Percentiles rank a stretch among this genome's conserved stretches.
Conservation (phyloP, 1,284 basidiomycete species). For the Gymnopus androsaceus region DNA sequence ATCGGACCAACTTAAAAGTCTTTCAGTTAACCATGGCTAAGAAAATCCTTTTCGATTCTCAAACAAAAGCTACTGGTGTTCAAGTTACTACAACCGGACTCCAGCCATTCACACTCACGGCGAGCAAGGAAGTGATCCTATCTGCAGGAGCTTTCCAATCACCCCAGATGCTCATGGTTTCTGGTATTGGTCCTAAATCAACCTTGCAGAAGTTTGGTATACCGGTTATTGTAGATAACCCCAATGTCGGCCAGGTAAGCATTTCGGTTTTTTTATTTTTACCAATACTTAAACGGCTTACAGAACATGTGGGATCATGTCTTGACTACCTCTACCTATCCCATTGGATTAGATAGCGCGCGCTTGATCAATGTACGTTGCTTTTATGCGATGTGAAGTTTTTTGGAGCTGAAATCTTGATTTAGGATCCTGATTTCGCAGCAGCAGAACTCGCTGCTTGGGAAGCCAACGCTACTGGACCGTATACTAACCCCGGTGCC, state of each 20-base stretch:
- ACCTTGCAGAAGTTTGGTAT: constrained; percentile 8
- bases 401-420: neutral
- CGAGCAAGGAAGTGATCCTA: constrained; percentile 22
- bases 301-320: constrained; percentile 2
- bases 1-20: neutral
- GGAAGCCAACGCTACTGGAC: neutral
- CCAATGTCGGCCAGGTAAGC: constrained; percentile 8
- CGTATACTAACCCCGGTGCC: neutral
- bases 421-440: neutral
- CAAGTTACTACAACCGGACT: neutral
- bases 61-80: neutral
- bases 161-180: constrained; percentile 20
- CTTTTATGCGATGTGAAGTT: neutral
- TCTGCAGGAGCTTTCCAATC: constrained; percentile 24
- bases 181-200: constrained; percentile 10
- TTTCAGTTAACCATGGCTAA: constrained; percentile 2
- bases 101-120: constrained; percentile 5
- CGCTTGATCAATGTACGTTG: neutral
- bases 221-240: neutral
- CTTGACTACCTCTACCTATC: neutral
- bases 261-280: neutral
- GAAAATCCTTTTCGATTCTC: neutral
- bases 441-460: neutral
- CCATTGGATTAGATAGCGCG: neutral
- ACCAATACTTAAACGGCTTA: neutral